Evolutionary conservation across 2,329 filamentous ascomycete genomes (phyloP), one percentile per base, ranked within the genome.

Genomic region (Coniochaeta ligniaria): DNA sequence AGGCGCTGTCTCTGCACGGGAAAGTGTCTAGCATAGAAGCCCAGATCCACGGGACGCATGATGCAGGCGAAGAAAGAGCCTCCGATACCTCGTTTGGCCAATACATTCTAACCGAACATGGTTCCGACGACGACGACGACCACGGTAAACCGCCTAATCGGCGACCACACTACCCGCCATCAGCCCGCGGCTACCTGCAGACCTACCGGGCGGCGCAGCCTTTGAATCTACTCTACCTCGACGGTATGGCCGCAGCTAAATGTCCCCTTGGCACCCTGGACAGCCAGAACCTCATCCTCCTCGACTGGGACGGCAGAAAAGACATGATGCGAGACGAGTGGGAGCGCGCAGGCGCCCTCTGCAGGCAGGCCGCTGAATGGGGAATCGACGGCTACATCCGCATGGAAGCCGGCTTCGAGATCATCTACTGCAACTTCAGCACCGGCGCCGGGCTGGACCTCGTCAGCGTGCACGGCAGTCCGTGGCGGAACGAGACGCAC

Each of bases 341-440:
- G 6, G 69, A 72, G 2, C 82, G 87, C 7, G 87, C 86, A 0
- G 57, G 66, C 1, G 75, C 77, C 1, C 71, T 90, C 1, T 91
- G 89, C 69, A 71, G 78, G 0, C 65, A 88, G 11, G 78, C 82
- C 11, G 71, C 52, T 61, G 71, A 66, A 59, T 83, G 70, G 86
- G 82, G 82, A 11, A 74, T 89, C n/a, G 83, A 90, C 66, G 86
- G 85, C 0, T 76, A 90, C 24, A 71, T 91, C 2, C 80, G 88
- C 12, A 87, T 87, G 80, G 88, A 91, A 67, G 80, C 81, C 20
- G 88, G 88, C 0, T 90, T 90, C 64, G 88, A 91, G 70, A 78
- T 89, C 59, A 87, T 91, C 57, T 75, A 88, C 22, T 91, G 88
- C 69, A 75, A 86, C 59, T 91, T 91, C 54, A 64, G 66, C 11